Conservation (phyloP, 345 rosid species). For the Adansonia digitata region DNA sequence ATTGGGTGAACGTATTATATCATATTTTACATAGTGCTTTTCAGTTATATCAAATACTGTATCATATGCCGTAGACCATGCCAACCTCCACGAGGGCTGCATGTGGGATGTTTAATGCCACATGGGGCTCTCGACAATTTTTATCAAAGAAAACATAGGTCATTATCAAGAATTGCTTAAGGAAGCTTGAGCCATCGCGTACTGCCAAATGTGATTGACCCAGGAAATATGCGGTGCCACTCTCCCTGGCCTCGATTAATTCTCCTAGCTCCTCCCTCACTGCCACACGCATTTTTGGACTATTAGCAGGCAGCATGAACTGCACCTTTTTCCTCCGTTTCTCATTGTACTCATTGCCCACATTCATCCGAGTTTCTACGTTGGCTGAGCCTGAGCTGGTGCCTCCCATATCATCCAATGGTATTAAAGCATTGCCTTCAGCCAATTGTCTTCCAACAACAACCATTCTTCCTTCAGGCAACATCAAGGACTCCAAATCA, state of each 20-base stretch:
- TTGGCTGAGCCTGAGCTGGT: neutral
- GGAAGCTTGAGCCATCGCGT: slow-evolving; percentile 28
- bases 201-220: slow-evolving; percentile 46
- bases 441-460: slow-evolving; percentile 22
- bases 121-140: slow-evolving; percentile 40
- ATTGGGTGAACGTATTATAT: no score
- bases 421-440: slow-evolving; percentile 30
- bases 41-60: slow-evolving; percentile 26
- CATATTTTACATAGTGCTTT: no score
- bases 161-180: slow-evolving; percentile 40
- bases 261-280: slow-evolving; percentile 43
- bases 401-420: slow-evolving; percentile 7
- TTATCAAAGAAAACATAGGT: slow-evolving; percentile 36
- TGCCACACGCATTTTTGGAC: slow-evolving; percentile 24
- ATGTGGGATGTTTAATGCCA: slow-evolving; percentile 56
- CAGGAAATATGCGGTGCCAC: slow-evolving; percentile 51
- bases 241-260: slow-evolving; percentile 49
- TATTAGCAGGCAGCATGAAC: slow-evolving; percentile 33
- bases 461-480: slow-evolving; percentile 40
- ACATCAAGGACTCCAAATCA: slow-evolving; percentile 25
- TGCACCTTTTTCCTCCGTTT: slow-evolving; percentile 30
- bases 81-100: slow-evolving; percentile 63
- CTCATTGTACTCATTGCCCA: neutral
- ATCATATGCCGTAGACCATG: slow-evolving; percentile 20
- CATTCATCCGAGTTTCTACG: neutral